phyloP scores from a whole-genome alignment of 176 grass and related monocot species.

The bread wheat (Triticum aestivum) region DNA sequence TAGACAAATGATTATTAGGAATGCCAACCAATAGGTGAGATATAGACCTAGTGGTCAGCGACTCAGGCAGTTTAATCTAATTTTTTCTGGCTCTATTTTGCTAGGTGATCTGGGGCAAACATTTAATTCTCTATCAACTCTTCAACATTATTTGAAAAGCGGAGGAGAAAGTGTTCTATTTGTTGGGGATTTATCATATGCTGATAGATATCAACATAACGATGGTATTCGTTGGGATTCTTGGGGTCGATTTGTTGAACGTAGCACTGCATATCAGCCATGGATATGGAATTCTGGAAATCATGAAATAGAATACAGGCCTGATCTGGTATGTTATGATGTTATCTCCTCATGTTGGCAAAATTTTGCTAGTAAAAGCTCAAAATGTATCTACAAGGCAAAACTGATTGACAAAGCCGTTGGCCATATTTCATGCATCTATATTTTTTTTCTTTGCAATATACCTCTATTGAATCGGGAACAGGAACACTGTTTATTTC shows the following conservation, averaged over 20 bases:
- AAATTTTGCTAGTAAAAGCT: neutral
- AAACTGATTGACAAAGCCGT: neutral
- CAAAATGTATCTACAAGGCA: neutral
- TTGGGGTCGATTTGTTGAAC: constrained; percentile 82
- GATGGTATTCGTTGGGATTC: constrained; percentile 93
- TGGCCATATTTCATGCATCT: neutral
- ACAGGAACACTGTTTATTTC: neutral
- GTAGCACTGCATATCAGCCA: constrained; percentile 78
- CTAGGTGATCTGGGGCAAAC: constrained; percentile 98
- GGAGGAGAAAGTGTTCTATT: constrained; percentile 75
- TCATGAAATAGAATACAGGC: constrained; percentile 96
- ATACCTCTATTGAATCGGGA: neutral
- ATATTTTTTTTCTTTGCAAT: too few relatives aligned
- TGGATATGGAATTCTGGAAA: constrained; percentile 93
- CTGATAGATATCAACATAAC: constrained; percentile 84
- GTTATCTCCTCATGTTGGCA: constrained; percentile 9
- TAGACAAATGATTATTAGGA: neutral
- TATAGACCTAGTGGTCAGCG: neutral
- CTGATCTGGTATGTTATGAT: constrained; percentile 85
- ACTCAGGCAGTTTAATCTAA: neutral
- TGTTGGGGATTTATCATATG: constrained; percentile 92
- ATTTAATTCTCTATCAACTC: constrained; percentile 94
- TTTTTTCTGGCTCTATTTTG: constrained; percentile 15
- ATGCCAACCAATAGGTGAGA: neutral
- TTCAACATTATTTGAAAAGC: constrained; percentile 84